phyloP scores from a whole-genome alignment of 139 green algal genomes.

The Closterium sp. region DNA sequence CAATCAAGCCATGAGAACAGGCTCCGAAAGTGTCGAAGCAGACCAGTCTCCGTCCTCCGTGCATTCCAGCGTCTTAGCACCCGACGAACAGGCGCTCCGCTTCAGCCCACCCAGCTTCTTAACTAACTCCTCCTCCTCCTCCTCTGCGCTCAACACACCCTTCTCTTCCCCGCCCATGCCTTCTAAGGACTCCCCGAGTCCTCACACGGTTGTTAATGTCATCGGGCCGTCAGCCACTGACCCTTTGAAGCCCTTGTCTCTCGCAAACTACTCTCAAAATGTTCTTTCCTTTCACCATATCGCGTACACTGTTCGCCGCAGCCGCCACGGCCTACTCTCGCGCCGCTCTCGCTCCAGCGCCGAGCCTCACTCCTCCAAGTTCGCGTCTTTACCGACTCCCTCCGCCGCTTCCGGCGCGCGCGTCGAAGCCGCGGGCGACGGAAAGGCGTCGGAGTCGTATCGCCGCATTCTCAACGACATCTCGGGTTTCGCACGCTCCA shows the following conservation, averaged over 20 bases:
- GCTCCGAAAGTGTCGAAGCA: neutral
- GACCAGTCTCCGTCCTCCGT: neutral
- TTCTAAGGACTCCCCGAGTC: neutral
- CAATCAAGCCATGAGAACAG: neutral
- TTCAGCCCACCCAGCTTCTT: neutral
- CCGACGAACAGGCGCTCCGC: neutral
- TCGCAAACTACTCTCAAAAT: neutral
- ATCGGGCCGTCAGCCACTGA: neutral
- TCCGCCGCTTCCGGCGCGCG: neutral
- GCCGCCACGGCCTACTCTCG: neutral
- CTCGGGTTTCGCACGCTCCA: neutral
- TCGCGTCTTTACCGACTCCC: no score
- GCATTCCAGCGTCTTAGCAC: neutral
- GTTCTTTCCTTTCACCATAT: neutral
- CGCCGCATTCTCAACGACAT: slow-evolving; percentile 1
- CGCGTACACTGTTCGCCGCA: neutral
- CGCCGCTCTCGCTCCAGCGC: neutral
- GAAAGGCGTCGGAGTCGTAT: neutral
- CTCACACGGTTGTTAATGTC: neutral
- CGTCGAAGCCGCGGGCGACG: neutral
- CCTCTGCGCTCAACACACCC: neutral
- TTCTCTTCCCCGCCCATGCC: neutral
- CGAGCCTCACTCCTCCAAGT: neutral
- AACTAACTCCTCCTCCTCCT: neutral
- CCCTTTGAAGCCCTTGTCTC: neutral